A percentile compares a stretch with the other conserved stretches of the same genome.
Evolutionary conservation across 129 eudicot species (phyloP).

Genomic region (Cynara cardunculus): DNA sequence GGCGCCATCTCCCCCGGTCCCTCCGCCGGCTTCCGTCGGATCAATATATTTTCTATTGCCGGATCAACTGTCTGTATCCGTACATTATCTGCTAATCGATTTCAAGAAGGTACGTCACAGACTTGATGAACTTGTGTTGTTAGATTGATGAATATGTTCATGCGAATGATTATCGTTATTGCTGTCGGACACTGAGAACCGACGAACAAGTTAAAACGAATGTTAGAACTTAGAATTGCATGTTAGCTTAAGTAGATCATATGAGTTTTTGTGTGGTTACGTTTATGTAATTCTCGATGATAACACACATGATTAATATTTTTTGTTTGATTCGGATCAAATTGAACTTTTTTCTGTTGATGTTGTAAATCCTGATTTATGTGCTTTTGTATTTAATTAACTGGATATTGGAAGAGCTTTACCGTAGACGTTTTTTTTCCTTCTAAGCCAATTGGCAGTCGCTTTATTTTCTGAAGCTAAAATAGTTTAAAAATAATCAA

Average conservation of each 20-base stretch:
- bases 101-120: slow-evolving; percentile 16
- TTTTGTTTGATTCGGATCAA: neutral
- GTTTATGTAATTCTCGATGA: neutral
- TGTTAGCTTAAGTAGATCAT: neutral
- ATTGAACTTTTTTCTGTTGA: neutral
- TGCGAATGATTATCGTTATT: neutral
- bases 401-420: neutral
- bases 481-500: neutral
- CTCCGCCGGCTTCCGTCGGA: neutral
- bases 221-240: neutral
- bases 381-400: neutral
- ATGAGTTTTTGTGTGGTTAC: neutral
- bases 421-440: neutral
- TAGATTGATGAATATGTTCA: neutral
- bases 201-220: neutral
- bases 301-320: neutral
- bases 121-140: slow-evolving; percentile 10
- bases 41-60: neutral
- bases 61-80: neutral
- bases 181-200: neutral
- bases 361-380: neutral
- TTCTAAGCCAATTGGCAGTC: neutral
- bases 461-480: neutral
- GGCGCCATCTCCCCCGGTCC: neutral
- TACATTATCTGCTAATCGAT: neutral